phyloP scores from a whole-genome alignment of 768 basidiomycete genomes.

The Boletus rubescentipes region DNA sequence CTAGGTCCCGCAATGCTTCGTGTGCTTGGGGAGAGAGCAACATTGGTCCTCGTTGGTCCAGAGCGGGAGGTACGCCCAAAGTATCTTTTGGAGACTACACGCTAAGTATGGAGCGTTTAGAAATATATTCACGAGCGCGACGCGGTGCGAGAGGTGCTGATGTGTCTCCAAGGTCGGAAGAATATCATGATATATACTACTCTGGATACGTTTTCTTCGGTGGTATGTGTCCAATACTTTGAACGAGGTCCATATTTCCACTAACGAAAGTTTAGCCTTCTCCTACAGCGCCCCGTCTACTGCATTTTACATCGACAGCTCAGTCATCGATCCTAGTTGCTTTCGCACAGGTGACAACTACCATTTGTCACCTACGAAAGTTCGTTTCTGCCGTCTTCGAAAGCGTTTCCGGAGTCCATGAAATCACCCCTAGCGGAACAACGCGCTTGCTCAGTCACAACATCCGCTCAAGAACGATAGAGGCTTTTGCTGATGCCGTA shows the following conservation, averaged over 20 bases:
- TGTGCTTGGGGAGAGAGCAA: conserved; percentile 37
- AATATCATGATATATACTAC: conserved; percentile 53
- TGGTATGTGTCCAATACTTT: conserved; percentile 21
- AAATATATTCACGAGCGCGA: conserved; percentile 73
- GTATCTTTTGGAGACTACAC: not conserved
- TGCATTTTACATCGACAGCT: conserved; percentile 65
- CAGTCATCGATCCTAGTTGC: conserved; percentile 63
- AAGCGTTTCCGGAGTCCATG: conserved; percentile 17
- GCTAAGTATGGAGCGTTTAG: conserved; percentile 32
- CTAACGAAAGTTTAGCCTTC: conserved; percentile 39
- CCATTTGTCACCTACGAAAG: conserved; percentile 57
- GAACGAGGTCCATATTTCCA: not conserved
- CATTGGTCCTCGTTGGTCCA: conserved; percentile 40
- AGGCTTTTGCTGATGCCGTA: conserved; percentile 80
- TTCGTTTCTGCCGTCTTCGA: conserved; percentile 55
- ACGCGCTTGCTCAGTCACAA: conserved; percentile 24
- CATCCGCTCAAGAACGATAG: conserved; percentile 56
- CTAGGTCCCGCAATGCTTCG: conserved; percentile 48
- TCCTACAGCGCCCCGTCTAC: conserved; percentile 53
- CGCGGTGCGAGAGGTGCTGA: conserved; percentile 73
- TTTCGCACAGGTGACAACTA: conserved; percentile 60
- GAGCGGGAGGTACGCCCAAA: conserved; percentile 40
- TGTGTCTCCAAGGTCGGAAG: conserved; percentile 69
- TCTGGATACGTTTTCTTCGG: conserved; percentile 33
- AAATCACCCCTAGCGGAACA: conserved; percentile 24